These are phyloP conservation scores for Brassica balearica DNA, from an alignment of 441 rosid species.

Conservation along the genomic window DNA sequence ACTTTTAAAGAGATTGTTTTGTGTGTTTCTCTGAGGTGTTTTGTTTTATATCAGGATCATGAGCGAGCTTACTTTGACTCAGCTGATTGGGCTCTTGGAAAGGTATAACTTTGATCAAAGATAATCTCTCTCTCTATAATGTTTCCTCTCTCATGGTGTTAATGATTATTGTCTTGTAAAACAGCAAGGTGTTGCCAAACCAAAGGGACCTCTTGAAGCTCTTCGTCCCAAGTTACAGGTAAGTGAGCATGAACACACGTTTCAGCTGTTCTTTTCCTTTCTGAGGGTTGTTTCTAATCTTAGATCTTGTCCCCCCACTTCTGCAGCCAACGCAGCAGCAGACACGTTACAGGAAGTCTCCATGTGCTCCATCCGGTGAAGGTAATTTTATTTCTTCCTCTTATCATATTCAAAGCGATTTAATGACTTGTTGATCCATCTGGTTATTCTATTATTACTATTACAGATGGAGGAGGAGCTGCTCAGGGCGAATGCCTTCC, in stretches of 20 bases:
- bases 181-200: conserved; percentile 99
- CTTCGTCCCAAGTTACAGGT: conserved; percentile 99
- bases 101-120: conserved; percentile 55
- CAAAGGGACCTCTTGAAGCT: conserved; percentile 99
- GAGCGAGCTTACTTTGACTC: conserved; percentile 99
- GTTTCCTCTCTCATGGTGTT: conserved; percentile 5
- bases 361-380: conserved; percentile 86
- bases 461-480: conserved; percentile 66
- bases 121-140: no score
- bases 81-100: conserved; percentile 99
- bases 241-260: not conserved
- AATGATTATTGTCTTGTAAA: conserved; percentile 15
- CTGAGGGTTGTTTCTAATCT: not conserved
- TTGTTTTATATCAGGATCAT: conserved; percentile 66
- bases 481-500: conserved; percentile 52
- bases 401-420: conserved; percentile 10
- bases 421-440: conserved; percentile 5
- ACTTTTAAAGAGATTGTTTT: conserved; percentile 9
- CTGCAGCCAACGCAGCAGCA: conserved; percentile 94
- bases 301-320: conserved; percentile 3
- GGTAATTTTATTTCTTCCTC: conserved; percentile 16
- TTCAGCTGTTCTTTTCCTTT: not conserved
- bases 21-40: conserved; percentile 2
- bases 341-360: conserved; percentile 91
- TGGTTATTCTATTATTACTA: not conserved